Evolutionary conservation across 768 basidiomycete genomes (phyloP), one percentile per base, ranked within the genome.

Genomic region (Cyclocybe aegerita): DNA sequence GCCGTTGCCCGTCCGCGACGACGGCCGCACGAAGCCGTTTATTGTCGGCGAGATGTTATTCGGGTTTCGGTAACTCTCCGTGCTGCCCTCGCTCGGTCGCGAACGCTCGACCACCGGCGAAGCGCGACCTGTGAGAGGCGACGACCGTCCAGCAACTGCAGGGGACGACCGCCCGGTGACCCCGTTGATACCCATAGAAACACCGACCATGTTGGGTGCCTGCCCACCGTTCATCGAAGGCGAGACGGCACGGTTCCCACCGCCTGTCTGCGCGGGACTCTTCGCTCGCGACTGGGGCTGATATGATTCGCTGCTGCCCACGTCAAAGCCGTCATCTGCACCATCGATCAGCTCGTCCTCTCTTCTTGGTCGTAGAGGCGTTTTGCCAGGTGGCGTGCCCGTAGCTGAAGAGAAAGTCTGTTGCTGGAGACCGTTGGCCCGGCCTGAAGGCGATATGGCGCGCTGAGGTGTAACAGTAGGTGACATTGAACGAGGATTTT

Each of bases 391-490:
- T 17, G 71, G 66, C 42, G 73, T 82, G 34, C 60, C 59, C 9
- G 75, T 68, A 17, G 53, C 46, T 15, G 52, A 57, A 10, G 58
- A 48, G 29, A 64, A 48, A 4, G 58, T 50, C 40, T 58, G 69
- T 70, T 53, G 71, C 54, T 14, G 49, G n/a, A 65, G 61, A n/a
- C 78, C 79, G 56, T 80, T 83, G 7, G 72, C 72, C 39, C 81
- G 73, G 10, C 67, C 63, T 5, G 76, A 64, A 4, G 87, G 88
- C 0, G 88, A 88, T 52, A 86, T 75, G 9, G 85, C 83, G 32
- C 86, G 82, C 31, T 86, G 83, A 44, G 72, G 67, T 43, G 83
- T 82, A 34, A 87, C 85, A 23, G 49, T 55, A 4, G 91, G 88
- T 2, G 91, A 92, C 70, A 81, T 78, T 2, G 89, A 75, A 32